Evolutionary conservation across 1,284 basidiomycete species (phyloP).

Genomic region (Apiotrichum siamense): DNA sequence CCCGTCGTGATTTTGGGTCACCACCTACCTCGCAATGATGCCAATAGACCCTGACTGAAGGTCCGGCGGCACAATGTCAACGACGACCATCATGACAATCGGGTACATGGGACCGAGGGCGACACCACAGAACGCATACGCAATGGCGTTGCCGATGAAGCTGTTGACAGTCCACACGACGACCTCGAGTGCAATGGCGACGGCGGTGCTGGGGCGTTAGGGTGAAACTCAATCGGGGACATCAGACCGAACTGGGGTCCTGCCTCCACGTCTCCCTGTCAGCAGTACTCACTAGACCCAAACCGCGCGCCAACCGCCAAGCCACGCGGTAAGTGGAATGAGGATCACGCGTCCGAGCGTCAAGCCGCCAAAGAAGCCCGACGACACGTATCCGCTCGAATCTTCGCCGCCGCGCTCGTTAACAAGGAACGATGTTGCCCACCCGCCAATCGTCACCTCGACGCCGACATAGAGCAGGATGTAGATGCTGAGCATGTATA

Average conservation of each 20-base stretch:
- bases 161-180: conserved; percentile 61
- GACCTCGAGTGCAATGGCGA: conserved; percentile 51
- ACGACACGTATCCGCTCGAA: conserved; percentile 36
- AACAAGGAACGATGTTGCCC: conserved; percentile 41
- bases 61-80: conserved; percentile 55
- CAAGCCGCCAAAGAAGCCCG: conserved; percentile 43
- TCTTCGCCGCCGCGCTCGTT: conserved; percentile 34
- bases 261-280: no score
- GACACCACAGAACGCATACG: conserved; percentile 56
- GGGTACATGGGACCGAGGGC: conserved; percentile 58
- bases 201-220: conserved; percentile 10
- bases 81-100: conserved; percentile 50
- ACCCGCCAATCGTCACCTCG: conserved; percentile 41
- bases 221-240: not conserved
- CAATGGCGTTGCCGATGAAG: conserved; percentile 57
- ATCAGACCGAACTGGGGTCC: not conserved
- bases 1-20: not conserved
- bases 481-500: conserved; percentile 36
- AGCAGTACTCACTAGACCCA: conserved; percentile 34
- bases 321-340: conserved; percentile 36
- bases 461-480: conserved; percentile 41
- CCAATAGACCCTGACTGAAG: conserved; percentile 62
- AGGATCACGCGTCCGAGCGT: conserved; percentile 38
- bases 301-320: conserved; percentile 35
- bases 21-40: conserved; percentile 46